A percentile compares a stretch with the other conserved stretches of the same genome.
These are phyloP conservation scores for Nitzschia palea DNA, from an alignment of 108 stramenopile genomes.

Conservation along the genomic window DNA sequence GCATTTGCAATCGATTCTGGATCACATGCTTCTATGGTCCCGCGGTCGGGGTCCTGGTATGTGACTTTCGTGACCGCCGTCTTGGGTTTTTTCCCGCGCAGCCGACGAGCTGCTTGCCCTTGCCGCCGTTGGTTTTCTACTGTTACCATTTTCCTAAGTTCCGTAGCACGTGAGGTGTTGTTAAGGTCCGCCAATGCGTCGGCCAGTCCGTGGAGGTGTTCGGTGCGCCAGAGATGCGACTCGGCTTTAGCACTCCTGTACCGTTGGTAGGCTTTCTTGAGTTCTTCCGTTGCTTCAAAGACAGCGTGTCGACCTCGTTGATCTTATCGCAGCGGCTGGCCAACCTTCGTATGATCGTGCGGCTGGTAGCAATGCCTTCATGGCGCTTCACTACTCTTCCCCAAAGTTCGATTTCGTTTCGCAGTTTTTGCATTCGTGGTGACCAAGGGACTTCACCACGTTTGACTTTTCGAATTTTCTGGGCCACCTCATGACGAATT, in stretches of 20 bases:
- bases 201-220: not conserved
- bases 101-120: not conserved
- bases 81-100: not conserved
- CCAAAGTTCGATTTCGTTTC: not conserved
- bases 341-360: not conserved
- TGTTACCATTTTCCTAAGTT: not conserved
- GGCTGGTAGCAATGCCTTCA: not conserved
- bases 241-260: not conserved
- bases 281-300: not conserved
- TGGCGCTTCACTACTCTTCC: not conserved
- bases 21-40: not conserved
- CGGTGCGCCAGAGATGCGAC: not conserved
- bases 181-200: not conserved
- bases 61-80: not conserved
- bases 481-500: not conserved
- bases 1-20: not conserved
- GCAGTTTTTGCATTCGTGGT: not conserved
- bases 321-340: not conserved
- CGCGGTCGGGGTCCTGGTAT: not conserved
- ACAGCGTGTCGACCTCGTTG: not conserved
- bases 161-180: not conserved
- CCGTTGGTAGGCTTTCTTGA: not conserved
- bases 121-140: not conserved
- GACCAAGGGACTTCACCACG: not conserved
- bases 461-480: not conserved